A percentile compares a stretch with the other conserved stretches of the same genome.
These are phyloP conservation scores for Microthyrium microscopicum DNA, from an alignment of 2,329 filamentous ascomycete genomes.

Conservation along the genomic window DNA sequence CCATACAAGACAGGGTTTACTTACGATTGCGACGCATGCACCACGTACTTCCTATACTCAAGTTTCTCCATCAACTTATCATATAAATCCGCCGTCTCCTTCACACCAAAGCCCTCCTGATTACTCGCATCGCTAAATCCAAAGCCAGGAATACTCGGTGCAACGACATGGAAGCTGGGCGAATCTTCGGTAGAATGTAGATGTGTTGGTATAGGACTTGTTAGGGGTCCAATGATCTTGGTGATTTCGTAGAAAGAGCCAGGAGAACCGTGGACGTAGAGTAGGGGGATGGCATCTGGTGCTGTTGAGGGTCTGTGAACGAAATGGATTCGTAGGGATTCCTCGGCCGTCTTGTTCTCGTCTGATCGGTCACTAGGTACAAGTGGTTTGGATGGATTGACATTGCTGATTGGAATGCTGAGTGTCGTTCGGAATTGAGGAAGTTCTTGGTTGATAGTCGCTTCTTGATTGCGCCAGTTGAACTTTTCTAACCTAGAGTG, in stretches of 20 bases:
- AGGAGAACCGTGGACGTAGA: constrained; percentile 56
- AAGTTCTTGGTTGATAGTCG: constrained; percentile 37
- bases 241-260: constrained; percentile 51
- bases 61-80: constrained; percentile 43
- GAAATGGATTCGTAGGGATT: constrained; percentile 51
- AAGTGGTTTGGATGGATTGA: constrained; percentile 47
- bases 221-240: constrained; percentile 39
- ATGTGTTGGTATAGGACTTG: no score
- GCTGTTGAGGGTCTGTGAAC: constrained; percentile 39
- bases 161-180: constrained; percentile 34
- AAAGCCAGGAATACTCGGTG: constrained; percentile 38
- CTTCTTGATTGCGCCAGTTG: constrained; percentile 46
- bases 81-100: constrained; percentile 38
- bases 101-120: constrained; percentile 31
- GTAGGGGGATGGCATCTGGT: constrained; percentile 41
- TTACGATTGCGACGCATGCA: constrained; percentile 35
- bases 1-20: constrained; percentile 8
- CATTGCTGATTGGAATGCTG: constrained; percentile 39
- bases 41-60: constrained; percentile 42
- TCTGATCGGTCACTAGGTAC: constrained; percentile 25
- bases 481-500: no score
- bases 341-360: no score
- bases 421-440: constrained; percentile 32
- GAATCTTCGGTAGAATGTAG: constrained; percentile 17
- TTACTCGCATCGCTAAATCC: constrained; percentile 38